Conservation (phyloP, 371 early-diverging fungal species). For the Mucor lusitanicus region DNA sequence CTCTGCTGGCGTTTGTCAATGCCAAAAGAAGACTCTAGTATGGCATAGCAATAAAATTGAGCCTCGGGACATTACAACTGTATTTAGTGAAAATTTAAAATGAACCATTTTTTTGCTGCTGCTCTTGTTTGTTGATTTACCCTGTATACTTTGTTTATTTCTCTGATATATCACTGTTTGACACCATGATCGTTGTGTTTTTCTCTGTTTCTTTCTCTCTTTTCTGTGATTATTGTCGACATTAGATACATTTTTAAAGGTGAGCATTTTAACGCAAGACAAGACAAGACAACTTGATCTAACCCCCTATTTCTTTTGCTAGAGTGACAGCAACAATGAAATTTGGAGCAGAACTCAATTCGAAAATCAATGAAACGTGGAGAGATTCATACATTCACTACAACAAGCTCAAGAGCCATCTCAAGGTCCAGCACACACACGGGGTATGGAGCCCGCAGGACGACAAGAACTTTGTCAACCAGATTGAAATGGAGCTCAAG, state of each 20-base stretch:
- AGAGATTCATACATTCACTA: conserved; percentile 43
- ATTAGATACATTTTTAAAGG: background rate
- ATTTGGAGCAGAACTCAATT: conserved; percentile 44
- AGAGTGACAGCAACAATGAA: conserved; percentile 27
- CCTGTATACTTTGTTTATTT: background rate
- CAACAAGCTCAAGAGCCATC: conserved; percentile 31
- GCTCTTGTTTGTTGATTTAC: background rate
- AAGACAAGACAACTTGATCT: too few species aligned
- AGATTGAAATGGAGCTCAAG: conserved; percentile 76
- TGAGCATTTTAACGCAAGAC: background rate
- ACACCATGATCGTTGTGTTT: background rate
- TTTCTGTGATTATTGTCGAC: too few species aligned
- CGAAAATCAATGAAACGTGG: conserved; percentile 43
- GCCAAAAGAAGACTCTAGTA: conserved; percentile 13
- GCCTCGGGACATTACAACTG: background rate
- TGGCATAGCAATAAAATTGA: background rate
- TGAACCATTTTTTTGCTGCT: background rate
- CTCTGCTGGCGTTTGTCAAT: conserved; percentile 19
- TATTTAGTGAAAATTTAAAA: conserved; percentile 1
- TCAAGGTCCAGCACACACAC: conserved; percentile 24
- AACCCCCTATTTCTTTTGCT: background rate
- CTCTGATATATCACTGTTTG: background rate
- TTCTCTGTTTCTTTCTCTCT: too few species aligned
- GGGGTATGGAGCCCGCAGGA: conserved; percentile 56
- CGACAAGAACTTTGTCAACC: conserved; percentile 72